Base-by-base conservation (phyloP, 108 stramenopile species). In the Aurantiochytrium sp. region DNA sequence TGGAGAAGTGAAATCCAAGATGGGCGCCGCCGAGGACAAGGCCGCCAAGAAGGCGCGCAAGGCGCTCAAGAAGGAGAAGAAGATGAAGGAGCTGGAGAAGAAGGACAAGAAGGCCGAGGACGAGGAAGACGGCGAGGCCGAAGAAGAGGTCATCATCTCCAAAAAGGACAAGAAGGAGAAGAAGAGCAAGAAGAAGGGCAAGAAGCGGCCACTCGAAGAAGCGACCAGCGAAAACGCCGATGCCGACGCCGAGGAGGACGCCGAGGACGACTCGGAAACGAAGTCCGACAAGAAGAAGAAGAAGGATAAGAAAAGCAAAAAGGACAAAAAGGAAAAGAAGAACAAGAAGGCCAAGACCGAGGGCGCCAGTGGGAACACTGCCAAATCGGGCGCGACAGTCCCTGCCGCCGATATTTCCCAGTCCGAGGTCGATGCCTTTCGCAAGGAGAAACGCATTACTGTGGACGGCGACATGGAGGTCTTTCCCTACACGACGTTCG, bases 401-500 rank as follows among this genome's bases (percentile, higher is more conserved):
- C 60, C 64, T 23, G 58, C 76, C 53, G 58, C 91, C 58, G 25
- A 60, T 60, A 89, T 88, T 59, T 44, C 57, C 44, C 90, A 92
- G 88, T 57, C 90, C 69, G 91, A 93, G 71, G 91, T 95, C 59
- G 91, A 92, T 57, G 72, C 88, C 43, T 97, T 96, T 96, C 90
- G 97, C 49, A 92, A 93, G 72, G 90, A 93, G 28, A 90, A 97
- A 90, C 95, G 96, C 89, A 96, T 97, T 91, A 95, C 96, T n/a
- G 87, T 97, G 60, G 94, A 90, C 89, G 92, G 90, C 59, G 90
- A 94, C 0, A 90, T 92, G 59, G 69, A 29, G 12, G 59, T 95
- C 53, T 87, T 91, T 29, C 71, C 87, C 42, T 92, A 93, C 55
- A 25, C 88, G 44, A 23, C 89, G 10, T 96, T 95, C 89, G 92